phyloP scores from a whole-genome alignment of 202 grass and related monocot genomes.

The Schoenoplectus tabernaemontani region DNA sequence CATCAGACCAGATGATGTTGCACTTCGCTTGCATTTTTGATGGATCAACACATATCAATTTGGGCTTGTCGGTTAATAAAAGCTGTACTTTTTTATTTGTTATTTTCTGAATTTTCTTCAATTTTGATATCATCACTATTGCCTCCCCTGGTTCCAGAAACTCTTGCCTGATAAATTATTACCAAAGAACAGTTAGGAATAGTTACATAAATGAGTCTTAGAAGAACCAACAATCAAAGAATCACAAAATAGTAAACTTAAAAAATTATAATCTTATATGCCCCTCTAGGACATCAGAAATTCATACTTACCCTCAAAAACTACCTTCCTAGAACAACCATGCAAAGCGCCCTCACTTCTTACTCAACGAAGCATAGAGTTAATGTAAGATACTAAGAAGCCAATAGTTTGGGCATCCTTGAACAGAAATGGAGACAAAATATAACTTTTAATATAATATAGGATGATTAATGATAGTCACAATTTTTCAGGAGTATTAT shows the following conservation, averaged over 20 bases:
- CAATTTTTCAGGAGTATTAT: constrained; percentile 8
- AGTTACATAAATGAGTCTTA: not conserved
- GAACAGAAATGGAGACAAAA: not conserved
- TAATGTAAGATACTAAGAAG: not conserved
- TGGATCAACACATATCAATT: constrained; percentile 84
- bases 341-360: not conserved
- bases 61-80: constrained; percentile 89
- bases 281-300: not conserved
- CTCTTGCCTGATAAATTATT: constrained; percentile 55
- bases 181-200: not conserved
- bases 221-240: not conserved
- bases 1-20: constrained; percentile 70
- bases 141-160: constrained; percentile 81
- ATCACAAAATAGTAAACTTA: not conserved
- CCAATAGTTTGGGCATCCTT: not conserved
- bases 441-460: not conserved
- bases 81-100: constrained; percentile 96
- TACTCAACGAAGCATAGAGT: not conserved
- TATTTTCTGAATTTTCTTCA: constrained; percentile 97
- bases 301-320: not conserved
- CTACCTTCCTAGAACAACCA: not conserved
- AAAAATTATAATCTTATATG: not conserved
- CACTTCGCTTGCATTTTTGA: constrained; percentile 79
- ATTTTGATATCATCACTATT: constrained; percentile 87
- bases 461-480: not conserved